Evolutionary conservation across 192 early-diverging fungal genomes (phyloP), one percentile per base, ranked within the genome.

Genomic region (Piromyces finnis): DNA sequence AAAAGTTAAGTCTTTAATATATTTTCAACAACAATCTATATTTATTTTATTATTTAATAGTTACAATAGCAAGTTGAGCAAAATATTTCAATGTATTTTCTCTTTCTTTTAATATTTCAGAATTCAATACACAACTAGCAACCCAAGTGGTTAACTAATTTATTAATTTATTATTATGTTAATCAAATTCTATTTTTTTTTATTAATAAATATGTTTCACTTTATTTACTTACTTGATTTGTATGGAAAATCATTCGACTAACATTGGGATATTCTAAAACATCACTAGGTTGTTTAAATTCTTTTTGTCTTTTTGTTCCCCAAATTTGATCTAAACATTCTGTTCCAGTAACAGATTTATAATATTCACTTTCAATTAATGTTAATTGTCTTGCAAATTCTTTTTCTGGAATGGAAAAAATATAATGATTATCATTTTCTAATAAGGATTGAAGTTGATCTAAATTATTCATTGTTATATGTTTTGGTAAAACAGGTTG

Each of bases 271-370:
- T 78, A 80, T 0, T 78, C 79, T 78, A 77, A 13, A 28, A 29
- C 16, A 78, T 29, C 30, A 39, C 3, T 36, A 77, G 77, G 27
- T 77, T 80, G 16, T 77, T 29, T 22, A 13, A 41, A 26, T 28
- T 78, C 79, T 78, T 78, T 29, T 29, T 41, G 2, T 80, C 78
- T 78, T 80, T 85, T 84, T 18, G 80, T 78, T 12, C 86, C 86
- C 88, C 89, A 90, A 41, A 90, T 90, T 81, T 88, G 87, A 83
- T 89, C 89, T 29, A 85, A 29, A 78, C 87, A 90, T 81, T 90
- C 89, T 36, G 84, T 84, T 11, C 86, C 81, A 80, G 84, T 84
- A 28, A 90, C 85, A 13, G 79, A 28, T 35, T 77, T 28, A 79
- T 87, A 90, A 79, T 86, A 82, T 37, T 86, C 82, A 68, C 83